These are phyloP conservation scores for Pinus taeda DNA, from an alignment of 75 land plant genomes.

Conservation along the genomic window DNA sequence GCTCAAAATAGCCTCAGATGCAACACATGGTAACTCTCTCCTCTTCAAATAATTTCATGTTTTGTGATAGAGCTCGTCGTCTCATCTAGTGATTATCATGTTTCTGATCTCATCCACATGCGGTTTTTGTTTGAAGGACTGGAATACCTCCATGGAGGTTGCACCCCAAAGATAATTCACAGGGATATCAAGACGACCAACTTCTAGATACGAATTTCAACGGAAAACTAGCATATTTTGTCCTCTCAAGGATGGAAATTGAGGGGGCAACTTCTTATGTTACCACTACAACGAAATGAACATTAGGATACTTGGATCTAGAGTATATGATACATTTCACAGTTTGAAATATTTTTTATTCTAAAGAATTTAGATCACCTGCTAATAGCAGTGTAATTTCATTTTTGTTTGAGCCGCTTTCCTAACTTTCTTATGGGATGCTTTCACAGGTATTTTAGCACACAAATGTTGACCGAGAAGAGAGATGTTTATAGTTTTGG, in stretches of 20 bases:
- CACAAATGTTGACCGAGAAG: slow-evolving; percentile 13
- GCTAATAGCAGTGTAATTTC: no score
- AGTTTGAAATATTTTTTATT: background rate
- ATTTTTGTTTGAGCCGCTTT: background rate
- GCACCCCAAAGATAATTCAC: slow-evolving; percentile 29
- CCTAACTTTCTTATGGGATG: background rate
- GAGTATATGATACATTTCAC: slow-evolving; percentile 8
- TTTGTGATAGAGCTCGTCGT: no score
- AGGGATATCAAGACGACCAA: slow-evolving; percentile 39
- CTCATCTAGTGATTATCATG: background rate
- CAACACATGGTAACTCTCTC: background rate
- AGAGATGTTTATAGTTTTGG: slow-evolving; percentile 21
- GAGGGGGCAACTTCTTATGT: slow-evolving; percentile 20
- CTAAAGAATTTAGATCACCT: no score
- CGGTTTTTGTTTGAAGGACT: slow-evolving; percentile 10
- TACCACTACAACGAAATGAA: slow-evolving; percentile 26
- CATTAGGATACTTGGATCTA: slow-evolving; percentile 34
- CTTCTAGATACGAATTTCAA: slow-evolving; percentile 23
- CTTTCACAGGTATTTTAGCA: slow-evolving; percentile 9
- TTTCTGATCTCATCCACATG: background rate
- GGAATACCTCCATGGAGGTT: slow-evolving; percentile 18
- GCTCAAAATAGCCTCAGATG: slow-evolving; percentile 3
- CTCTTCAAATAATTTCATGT: no score
- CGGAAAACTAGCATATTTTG: slow-evolving; percentile 31
- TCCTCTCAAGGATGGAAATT: slow-evolving; percentile 22